Evolutionary conservation across 768 basidiomycete genomes (phyloP).

Genomic region (Lentinula guzmanii): DNA sequence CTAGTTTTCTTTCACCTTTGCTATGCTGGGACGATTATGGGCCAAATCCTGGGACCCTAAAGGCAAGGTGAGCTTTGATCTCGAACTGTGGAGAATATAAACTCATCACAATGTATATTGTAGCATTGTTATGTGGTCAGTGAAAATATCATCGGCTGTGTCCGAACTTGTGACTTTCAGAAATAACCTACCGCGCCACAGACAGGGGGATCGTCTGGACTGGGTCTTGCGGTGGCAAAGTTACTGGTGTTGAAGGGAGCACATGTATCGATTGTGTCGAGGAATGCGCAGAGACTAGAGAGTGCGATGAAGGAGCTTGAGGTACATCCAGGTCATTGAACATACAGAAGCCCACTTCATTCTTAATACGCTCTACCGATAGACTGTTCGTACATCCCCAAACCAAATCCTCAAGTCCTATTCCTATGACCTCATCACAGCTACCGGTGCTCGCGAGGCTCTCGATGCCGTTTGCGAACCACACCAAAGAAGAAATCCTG

Average conservation of each 20-base stretch:
- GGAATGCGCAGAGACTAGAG: constrained; percentile 59
- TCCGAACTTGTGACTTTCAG: neutral
- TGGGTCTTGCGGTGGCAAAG: constrained; percentile 70
- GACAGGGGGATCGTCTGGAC: constrained; percentile 78
- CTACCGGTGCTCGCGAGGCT: constrained; percentile 36
- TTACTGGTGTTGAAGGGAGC: constrained; percentile 69
- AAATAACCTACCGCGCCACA: neutral
- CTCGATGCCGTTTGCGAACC: constrained; percentile 37
- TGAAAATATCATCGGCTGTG: neutral
- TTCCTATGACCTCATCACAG: constrained; percentile 43
- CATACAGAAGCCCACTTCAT: neutral
- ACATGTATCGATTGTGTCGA: constrained; percentile 80
- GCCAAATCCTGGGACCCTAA: neutral
- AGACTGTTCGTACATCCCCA: constrained; percentile 36
- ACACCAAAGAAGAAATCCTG: constrained; percentile 41
- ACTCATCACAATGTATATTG: neutral
- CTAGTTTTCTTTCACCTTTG: neutral
- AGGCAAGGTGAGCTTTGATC: neutral
- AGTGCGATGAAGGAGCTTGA: constrained; percentile 57
- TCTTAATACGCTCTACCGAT: neutral
- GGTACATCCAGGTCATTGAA: constrained; percentile 31
- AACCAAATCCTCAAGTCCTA: constrained; percentile 43
- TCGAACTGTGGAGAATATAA: no score
- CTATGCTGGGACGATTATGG: neutral
- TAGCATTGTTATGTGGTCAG: constrained; percentile 2